These are phyloP conservation scores for Tagetes patula DNA, from an alignment of 129 eudicot genomes.

Conservation along the genomic window DNA sequence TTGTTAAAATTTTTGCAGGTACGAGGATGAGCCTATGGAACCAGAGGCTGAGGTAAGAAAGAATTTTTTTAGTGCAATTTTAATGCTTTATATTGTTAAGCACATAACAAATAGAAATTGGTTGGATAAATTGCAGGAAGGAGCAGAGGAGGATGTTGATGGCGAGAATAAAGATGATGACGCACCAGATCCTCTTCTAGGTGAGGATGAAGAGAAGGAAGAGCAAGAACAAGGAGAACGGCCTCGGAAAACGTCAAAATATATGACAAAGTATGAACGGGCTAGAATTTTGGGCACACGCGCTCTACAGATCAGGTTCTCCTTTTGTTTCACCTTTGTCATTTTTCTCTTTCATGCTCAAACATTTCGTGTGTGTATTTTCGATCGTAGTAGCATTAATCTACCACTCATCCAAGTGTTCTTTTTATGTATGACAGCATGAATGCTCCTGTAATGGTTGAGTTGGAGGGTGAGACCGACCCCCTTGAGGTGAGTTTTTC, in stretches of 20 bases:
- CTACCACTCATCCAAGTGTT: background rate
- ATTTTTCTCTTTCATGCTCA: background rate
- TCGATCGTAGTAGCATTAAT: background rate
- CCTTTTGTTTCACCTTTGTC: background rate
- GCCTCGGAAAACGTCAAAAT: conserved; percentile 85
- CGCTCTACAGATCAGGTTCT: conserved; percentile 88
- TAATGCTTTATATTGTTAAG: background rate
- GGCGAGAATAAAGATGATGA: conserved; percentile 65
- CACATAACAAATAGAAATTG: conserved; percentile 5
- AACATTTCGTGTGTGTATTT: background rate
- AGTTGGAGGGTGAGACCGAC: conserved; percentile 95
- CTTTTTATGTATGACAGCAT: conserved; percentile 48
- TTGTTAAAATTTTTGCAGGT: conserved; percentile 38
- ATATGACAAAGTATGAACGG: conserved; percentile 92
- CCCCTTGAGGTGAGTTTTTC: conserved; percentile 81
- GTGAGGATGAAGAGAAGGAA: conserved; percentile 62
- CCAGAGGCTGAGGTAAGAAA: conserved; percentile 75
- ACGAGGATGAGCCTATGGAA: conserved; percentile 83
- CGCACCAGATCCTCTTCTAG: conserved; percentile 53
- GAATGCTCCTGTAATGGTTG: conserved; percentile 99
- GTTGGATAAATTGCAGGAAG: conserved; percentile 58
- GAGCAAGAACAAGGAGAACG: conserved; percentile 60
- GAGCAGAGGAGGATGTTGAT: conserved; percentile 66
- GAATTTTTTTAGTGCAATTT: background rate
- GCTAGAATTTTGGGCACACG: conserved; percentile 97